These are phyloP conservation scores for Patellifolia procumbens DNA, from an alignment of 179 eudicot genomes.

Conservation along the genomic window DNA sequence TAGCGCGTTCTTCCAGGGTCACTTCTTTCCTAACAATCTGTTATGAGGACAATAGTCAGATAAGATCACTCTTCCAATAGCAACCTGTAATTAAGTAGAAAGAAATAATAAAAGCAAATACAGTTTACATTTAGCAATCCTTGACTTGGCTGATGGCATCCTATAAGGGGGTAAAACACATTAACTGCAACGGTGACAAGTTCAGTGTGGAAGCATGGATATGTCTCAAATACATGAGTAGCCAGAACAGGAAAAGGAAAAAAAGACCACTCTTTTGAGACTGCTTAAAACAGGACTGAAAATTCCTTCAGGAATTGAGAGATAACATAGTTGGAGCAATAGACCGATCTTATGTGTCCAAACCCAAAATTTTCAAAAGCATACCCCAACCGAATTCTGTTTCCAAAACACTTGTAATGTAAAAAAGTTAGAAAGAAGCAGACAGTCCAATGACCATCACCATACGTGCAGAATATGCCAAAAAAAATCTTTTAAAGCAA, in stretches of 20 bases:
- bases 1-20: constrained; percentile 67
- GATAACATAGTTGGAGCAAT: too few relatives aligned
- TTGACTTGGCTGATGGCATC: neutral
- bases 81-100: neutral
- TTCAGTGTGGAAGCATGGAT: neutral
- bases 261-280: neutral
- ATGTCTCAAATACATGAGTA: neutral
- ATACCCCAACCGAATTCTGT: too few relatives aligned
- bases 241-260: neutral
- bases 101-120: neutral
- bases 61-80: constrained; percentile 9
- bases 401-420: neutral
- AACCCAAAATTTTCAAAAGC: neutral
- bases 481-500: neutral
- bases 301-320: neutral
- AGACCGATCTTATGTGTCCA: neutral
- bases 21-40: constrained; percentile 42
- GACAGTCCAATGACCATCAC: neutral
- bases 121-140: too few relatives aligned
- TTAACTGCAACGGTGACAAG: neutral
- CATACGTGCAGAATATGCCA: neutral
- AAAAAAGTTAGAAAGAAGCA: neutral
- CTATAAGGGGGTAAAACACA: neutral
- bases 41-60: constrained; percentile 3
- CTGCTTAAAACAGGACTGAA: neutral